A percentile compares a stretch with the other conserved stretches of the same genome.
Conservation (phyloP, 2,329 filamentous ascomycete genomes). For the Fusarium sp. region DNA sequence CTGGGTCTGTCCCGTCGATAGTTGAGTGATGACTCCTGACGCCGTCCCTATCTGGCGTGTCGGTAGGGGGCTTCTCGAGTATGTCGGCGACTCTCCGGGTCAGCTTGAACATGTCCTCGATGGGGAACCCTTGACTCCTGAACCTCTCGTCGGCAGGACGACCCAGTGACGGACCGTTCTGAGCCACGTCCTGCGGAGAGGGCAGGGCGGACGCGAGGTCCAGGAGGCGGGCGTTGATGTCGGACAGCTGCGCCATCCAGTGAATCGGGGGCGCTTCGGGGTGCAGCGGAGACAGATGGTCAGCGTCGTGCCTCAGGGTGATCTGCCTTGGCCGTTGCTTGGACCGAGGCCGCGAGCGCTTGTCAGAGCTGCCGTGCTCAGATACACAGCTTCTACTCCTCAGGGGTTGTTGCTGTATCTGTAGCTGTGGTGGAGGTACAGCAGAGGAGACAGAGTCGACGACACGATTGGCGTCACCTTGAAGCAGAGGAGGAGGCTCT, state of each 20-base stretch:
- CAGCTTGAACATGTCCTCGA: slow-evolving; percentile 56
- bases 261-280: slow-evolving; percentile 41
- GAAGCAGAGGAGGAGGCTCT: slow-evolving; percentile 26
- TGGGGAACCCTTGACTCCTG: slow-evolving; percentile 49
- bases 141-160: slow-evolving; percentile 40
- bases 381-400: slow-evolving; percentile 35
- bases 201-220: slow-evolving; percentile 52
- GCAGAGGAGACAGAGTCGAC: slow-evolving; percentile 3
- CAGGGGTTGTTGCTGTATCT: slow-evolving; percentile 7
- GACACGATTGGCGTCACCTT: slow-evolving; percentile 12
- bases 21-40: slow-evolving; percentile 16
- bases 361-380: slow-evolving; percentile 41
- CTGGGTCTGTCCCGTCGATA: slow-evolving; percentile 49
- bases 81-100: slow-evolving; percentile 52
- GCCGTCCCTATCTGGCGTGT: slow-evolving; percentile 5
- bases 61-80: slow-evolving; percentile 43
- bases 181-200: slow-evolving; percentile 39
- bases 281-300: slow-evolving; percentile 31
- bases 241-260: slow-evolving; percentile 55
- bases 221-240: slow-evolving; percentile 53
- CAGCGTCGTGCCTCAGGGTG: slow-evolving; percentile 42
- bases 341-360: slow-evolving; percentile 38
- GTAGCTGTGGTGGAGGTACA: slow-evolving; percentile 19
- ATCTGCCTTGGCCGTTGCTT: slow-evolving; percentile 49
- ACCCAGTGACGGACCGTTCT: slow-evolving; percentile 29